Conservation (phyloP, 176 grass and related monocot genomes). For the Poa annua region DNA sequence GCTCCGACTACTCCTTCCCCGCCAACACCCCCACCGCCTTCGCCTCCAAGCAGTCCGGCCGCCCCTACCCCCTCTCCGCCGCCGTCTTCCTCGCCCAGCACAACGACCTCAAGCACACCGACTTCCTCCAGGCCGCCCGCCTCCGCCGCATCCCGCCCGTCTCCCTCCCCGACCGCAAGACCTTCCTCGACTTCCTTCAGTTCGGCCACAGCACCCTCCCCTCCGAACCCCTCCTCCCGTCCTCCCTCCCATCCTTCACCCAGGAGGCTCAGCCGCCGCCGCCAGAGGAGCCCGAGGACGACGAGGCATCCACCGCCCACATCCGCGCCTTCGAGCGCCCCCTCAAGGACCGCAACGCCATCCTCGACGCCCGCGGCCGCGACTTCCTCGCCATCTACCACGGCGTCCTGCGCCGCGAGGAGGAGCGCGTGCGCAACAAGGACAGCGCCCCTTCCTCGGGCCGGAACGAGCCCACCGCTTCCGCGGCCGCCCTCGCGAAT, state of each 20-base stretch:
- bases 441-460: constrained; percentile 53
- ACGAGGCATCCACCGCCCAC: constrained; percentile 32
- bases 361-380: constrained; percentile 83
- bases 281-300: constrained; percentile 42
- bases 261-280: constrained; percentile 44
- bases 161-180: constrained; percentile 82
- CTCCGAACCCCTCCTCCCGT: constrained; percentile 56
- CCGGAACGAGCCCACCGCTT: constrained; percentile 46
- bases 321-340: constrained; percentile 63
- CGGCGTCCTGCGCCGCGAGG: constrained; percentile 59
- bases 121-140: constrained; percentile 84
- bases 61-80: constrained; percentile 75
- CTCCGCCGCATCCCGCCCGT: constrained; percentile 76
- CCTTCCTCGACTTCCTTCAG: constrained; percentile 89
- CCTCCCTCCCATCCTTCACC: constrained; percentile 37
- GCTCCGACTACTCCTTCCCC: constrained; percentile 77
- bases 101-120: constrained; percentile 86
- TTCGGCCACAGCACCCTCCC: constrained; percentile 58
- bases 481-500: constrained; percentile 35
- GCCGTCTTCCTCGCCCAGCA: constrained; percentile 91
- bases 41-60: constrained; percentile 77
- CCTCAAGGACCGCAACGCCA: constrained; percentile 76
- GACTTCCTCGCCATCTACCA: constrained; percentile 70
- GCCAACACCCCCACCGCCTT: constrained; percentile 67
- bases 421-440: constrained; percentile 75